Evolutionary conservation across 306 rosid genomes (phyloP).

Genomic region (Pueraria montana): DNA sequence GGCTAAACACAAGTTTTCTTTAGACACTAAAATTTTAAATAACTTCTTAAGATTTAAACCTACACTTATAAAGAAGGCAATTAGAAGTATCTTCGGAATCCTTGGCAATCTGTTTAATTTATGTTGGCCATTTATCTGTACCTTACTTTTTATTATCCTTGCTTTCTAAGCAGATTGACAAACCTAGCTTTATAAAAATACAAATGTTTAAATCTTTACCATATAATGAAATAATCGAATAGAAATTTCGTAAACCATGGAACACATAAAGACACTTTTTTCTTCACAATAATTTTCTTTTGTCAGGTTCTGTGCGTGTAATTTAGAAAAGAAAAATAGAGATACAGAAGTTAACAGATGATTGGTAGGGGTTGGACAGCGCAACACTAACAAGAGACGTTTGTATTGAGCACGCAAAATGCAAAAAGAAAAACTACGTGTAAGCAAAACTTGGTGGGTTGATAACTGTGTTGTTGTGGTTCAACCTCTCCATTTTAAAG

Average conservation of each 20-base stretch:
- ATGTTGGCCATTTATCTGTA: no score
- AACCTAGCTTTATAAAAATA: no score
- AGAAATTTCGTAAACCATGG: background rate
- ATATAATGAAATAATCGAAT: no score
- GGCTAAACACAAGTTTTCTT: no score
- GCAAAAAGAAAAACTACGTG: conserved; percentile 29
- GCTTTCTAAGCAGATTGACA: no score
- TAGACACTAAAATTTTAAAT: no score
- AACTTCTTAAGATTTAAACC: no score
- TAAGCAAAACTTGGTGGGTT: conserved; percentile 25
- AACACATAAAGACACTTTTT: background rate
- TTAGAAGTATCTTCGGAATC: no score
- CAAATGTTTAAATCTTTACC: no score
- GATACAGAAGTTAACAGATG: conserved; percentile 3
- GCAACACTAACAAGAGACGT: conserved; percentile 23
- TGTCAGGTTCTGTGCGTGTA: conserved; percentile 9
- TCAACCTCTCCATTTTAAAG: conserved; percentile 18
- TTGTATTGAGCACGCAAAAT: conserved; percentile 39
- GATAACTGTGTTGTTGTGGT: background rate
- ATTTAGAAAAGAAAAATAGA: conserved; percentile 12
- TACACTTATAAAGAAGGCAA: no score
- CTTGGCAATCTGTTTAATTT: no score
- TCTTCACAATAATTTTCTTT: background rate
- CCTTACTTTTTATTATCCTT: no score
- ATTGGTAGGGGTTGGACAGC: conserved; percentile 44